phyloP scores from a whole-genome alignment of 345 rosid genomes.

The Salix suchowensis region DNA sequence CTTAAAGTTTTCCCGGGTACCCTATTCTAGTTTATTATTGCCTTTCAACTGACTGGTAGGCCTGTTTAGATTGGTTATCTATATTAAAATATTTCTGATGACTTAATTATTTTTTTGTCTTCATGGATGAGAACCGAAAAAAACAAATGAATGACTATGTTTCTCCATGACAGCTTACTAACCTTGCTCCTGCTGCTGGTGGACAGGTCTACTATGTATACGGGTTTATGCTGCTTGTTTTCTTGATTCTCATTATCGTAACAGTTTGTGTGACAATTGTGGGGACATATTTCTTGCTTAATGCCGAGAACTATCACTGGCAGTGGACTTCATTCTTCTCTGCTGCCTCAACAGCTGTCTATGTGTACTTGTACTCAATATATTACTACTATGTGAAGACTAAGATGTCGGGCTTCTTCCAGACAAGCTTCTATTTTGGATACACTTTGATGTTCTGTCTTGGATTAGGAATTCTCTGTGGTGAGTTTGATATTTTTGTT shows the following conservation, averaged over 20 bases:
- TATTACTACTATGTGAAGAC: slow-evolving; percentile 88
- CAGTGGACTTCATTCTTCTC: slow-evolving; percentile 96
- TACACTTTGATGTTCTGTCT: slow-evolving; percentile 96
- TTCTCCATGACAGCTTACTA: background rate
- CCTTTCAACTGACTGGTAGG: background rate
- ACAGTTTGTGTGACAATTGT: slow-evolving; percentile 89
- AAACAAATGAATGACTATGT: background rate
- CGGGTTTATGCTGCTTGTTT: slow-evolving; percentile 87
- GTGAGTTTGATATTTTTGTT: slow-evolving; percentile 37
- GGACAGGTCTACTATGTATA: slow-evolving; percentile 87
- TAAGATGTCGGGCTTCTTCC: slow-evolving; percentile 95
- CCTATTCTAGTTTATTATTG: background rate
- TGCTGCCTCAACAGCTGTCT: slow-evolving; percentile 91
- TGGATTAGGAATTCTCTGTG: slow-evolving; percentile 89
- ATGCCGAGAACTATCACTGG: slow-evolving; percentile 97
- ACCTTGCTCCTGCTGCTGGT: slow-evolving; percentile 3
- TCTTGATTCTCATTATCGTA: slow-evolving; percentile 78
- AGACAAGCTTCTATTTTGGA: slow-evolving; percentile 95
- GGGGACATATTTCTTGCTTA: slow-evolving; percentile 86
- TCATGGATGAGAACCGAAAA: background rate
- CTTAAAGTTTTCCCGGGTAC: background rate
- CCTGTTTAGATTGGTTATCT: background rate
- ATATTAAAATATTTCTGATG: background rate
- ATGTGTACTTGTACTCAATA: slow-evolving; percentile 84
- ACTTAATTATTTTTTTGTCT: background rate